Evolutionary conservation across 2,329 filamentous ascomycete species (phyloP).

Genomic region (Aspergillus ochraceoroseus): DNA sequence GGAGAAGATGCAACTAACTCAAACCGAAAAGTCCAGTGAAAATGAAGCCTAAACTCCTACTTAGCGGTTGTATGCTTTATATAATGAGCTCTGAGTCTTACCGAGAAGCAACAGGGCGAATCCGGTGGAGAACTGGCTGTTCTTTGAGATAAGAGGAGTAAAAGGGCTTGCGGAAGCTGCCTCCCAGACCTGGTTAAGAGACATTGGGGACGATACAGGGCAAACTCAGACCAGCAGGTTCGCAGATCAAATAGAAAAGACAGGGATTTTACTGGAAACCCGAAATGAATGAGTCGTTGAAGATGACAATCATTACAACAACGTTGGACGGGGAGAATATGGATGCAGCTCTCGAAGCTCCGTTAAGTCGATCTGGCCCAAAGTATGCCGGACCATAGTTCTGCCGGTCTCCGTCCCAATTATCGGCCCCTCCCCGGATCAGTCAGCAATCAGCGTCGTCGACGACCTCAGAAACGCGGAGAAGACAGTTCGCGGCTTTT

Average conservation of each 20-base stretch:
- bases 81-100: slow-evolving; percentile 16
- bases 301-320: neutral
- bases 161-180: slow-evolving; percentile 84
- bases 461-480: slow-evolving; percentile 15
- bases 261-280: no score
- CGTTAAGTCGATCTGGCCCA: slow-evolving; percentile 22
- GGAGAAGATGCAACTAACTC: slow-evolving; percentile 54
- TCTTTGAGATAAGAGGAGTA: slow-evolving; percentile 71
- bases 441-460: slow-evolving; percentile 7
- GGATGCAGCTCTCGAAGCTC: slow-evolving; percentile 15
- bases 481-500: slow-evolving; percentile 12
- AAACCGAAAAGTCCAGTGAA: slow-evolving; percentile 77
- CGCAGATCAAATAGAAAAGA: slow-evolving; percentile 1
- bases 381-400: slow-evolving; percentile 23
- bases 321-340: slow-evolving; percentile 1
- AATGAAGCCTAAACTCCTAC: slow-evolving; percentile 50
- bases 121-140: slow-evolving; percentile 75
- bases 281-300: slow-evolving; percentile 5
- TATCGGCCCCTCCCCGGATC: slow-evolving; percentile 16
- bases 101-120: slow-evolving; percentile 70
- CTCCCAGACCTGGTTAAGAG: slow-evolving; percentile 87
- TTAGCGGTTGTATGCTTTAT: slow-evolving; percentile 11
- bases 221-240: slow-evolving; percentile 7
- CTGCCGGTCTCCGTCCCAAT: slow-evolving; percentile 15
- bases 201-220: slow-evolving; percentile 43